Evolutionary conservation across 140 eudicot genomes (phyloP).

Genomic region (Flaveria floridana): DNA sequence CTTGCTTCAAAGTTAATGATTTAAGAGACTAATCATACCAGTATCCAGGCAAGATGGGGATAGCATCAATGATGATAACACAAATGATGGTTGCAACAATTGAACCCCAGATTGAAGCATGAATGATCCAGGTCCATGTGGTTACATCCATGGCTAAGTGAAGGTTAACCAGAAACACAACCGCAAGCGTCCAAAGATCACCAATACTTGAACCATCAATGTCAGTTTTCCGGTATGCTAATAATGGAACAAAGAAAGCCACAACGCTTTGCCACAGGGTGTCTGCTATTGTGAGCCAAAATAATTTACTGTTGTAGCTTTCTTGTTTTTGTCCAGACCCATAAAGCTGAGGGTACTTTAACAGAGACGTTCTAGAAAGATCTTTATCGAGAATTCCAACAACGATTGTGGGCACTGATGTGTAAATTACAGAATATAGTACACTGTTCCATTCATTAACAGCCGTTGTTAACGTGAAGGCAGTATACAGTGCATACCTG

Average conservation of each 20-base stretch:
- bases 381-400: conserved; percentile 88
- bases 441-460: conserved; percentile 93
- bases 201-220: conserved; percentile 73
- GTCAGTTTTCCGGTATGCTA: conserved; percentile 63
- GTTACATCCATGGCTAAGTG: conserved; percentile 90
- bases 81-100: conserved; percentile 67
- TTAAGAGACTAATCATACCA: conserved; percentile 50
- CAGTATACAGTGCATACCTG: conserved; percentile 77
- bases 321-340: conserved; percentile 80
- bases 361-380: conserved; percentile 57
- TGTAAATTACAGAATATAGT: conserved; percentile 75
- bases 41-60: conserved; percentile 74
- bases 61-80: conserved; percentile 66
- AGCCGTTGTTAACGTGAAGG: conserved; percentile 75
- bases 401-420: conserved; percentile 73
- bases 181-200: conserved; percentile 86
- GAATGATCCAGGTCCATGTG: conserved; percentile 84
- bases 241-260: conserved; percentile 58
- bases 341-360: conserved; percentile 75
- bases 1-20: neutral
- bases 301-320: conserved; percentile 59
- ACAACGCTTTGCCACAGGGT: conserved; percentile 89
- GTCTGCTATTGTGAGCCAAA: conserved; percentile 80
- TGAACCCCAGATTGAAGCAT: conserved; percentile 88
- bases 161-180: conserved; percentile 70